Percentiles rank a stretch among this genome's conserved stretches.
phyloP scores from a whole-genome alignment of 768 basidiomycete species.

The Lyophyllum atratum region DNA sequence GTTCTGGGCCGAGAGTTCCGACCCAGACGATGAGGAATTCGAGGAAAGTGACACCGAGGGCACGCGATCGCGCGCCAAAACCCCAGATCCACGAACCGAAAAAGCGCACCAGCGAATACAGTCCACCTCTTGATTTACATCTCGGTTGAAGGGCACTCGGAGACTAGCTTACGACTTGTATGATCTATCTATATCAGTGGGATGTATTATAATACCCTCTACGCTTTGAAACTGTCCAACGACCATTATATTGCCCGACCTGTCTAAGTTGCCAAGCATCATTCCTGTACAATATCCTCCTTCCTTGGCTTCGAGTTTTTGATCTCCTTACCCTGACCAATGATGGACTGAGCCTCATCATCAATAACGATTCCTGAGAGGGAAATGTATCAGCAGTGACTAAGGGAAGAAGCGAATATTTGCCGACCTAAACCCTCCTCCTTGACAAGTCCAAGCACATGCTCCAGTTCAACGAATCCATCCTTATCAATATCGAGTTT shows the following conservation, averaged over 20 bases:
- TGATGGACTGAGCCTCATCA: conserved; percentile 79
- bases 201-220: conserved; percentile 26
- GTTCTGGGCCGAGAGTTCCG: conserved; percentile 81
- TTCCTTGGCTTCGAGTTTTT: conserved; percentile 84
- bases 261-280: conserved; percentile 19
- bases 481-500: conserved; percentile 97
- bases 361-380: conserved; percentile 75
- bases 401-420: neutral
- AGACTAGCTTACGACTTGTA: conserved; percentile 8
- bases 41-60: conserved; percentile 24
- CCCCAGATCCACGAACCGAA: conserved; percentile 28
- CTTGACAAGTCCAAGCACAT: conserved; percentile 85
- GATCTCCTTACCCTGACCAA: conserved; percentile 83
- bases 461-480: conserved; percentile 93
- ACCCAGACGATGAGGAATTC: conserved; percentile 56
- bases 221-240: conserved; percentile 8
- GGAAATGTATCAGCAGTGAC: conserved; percentile 5
- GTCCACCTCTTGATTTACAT: neutral
- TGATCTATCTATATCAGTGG: conserved; percentile 16
- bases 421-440: conserved; percentile 81
- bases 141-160: neutral
- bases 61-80: conserved; percentile 30
- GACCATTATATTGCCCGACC: conserved; percentile 5
- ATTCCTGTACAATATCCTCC: conserved; percentile 92
- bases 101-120: conserved; percentile 6